phyloP scores from a whole-genome alignment of 2,329 filamentous ascomycete genomes.

The Trichothecium sympodiale region DNA sequence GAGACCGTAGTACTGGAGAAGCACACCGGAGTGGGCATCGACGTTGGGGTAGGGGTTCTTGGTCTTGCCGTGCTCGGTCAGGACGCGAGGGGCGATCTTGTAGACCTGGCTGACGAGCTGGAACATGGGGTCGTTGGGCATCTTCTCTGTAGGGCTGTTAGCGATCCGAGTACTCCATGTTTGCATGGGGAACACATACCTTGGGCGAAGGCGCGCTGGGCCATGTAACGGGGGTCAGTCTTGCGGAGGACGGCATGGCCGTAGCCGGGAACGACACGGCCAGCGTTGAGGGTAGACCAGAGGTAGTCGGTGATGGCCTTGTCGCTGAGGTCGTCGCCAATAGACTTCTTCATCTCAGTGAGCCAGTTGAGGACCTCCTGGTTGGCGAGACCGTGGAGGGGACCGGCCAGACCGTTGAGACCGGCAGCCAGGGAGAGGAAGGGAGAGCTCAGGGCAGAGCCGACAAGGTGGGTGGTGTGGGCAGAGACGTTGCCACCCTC shows the following conservation, averaged over 20 bases:
- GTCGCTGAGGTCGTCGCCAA: slow-evolving; percentile 93
- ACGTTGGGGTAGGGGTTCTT: slow-evolving; percentile 99
- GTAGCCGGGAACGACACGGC: slow-evolving; percentile 95
- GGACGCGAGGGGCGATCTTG: slow-evolving; percentile 96
- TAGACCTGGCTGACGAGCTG: slow-evolving; percentile 99
- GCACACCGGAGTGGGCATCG: slow-evolving; percentile 96
- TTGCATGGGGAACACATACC: slow-evolving; percentile 16
- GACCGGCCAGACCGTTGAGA: slow-evolving; percentile 94
- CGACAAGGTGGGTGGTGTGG: slow-evolving; percentile 97
- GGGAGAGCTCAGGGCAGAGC: slow-evolving; percentile 90
- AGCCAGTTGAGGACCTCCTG: slow-evolving; percentile 99
- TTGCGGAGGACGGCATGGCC: slow-evolving; percentile 98
- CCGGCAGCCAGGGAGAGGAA: slow-evolving; percentile 94
- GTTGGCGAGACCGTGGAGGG: slow-evolving; percentile 98
- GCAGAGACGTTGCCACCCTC: slow-evolving; percentile 98
- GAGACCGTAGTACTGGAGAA: slow-evolving; percentile 98
- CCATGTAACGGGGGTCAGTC: slow-evolving; percentile 98
- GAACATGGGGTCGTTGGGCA: slow-evolving; percentile 98
- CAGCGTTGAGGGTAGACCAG: slow-evolving; percentile 91
- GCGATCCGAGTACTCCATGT: slow-evolving; percentile 6
- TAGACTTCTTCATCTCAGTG: slow-evolving; percentile 91
- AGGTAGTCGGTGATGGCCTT: slow-evolving; percentile 97
- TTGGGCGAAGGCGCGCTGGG: slow-evolving; percentile 93
- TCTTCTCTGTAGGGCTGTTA: slow-evolving; percentile 47
- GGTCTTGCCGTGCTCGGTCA: slow-evolving; percentile 99